Base-by-base conservation (phyloP, 2,329 filamentous ascomycete genomes). In the Aspergillus pseudotamarii region DNA sequence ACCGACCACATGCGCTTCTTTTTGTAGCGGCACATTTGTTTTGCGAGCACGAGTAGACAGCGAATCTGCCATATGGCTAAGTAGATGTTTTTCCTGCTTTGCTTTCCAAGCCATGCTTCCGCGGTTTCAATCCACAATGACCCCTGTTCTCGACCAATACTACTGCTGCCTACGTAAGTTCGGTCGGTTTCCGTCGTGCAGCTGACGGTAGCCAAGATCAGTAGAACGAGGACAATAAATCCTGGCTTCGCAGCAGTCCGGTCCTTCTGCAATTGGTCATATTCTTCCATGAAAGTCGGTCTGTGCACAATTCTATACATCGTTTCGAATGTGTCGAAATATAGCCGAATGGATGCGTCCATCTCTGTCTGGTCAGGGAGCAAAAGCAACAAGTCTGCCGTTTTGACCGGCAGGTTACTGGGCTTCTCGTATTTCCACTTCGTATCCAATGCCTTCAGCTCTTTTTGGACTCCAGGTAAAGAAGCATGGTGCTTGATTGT, bases 41-140 rank as follows among this genome's bases (percentile, higher is more conserved):
- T 84, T 2, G 83, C 79, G 8, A 85, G 70, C 2, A 82, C 63
- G 4, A 83, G 71, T 9, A 86, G 73, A 58, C 82, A 82, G 6
- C 80, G 79, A 4, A 84, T 73, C 64, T 86, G 84, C 62, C 83
- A 85, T 64, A 81, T 79, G 3, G 72, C 71, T 1, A 84, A 69
- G 1, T 80, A 81, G 36, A 83, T 76, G 43, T 84, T 81, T 68
- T 86, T 86, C 34, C 82, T 79, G 57, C 81, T 83, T 62, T 85
- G 82, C 12, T 46, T 53, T 14, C 8, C 30, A 21, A 46, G 43
- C 43, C 43, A 46, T 6, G 43, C n/a, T 23, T 46, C 43, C 4
- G 43, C 43, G 1, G 43, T 23, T 46, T 46, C 43, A 23, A 46
- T 46, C 43, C 43, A 46, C 21, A 46, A 3, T 23, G n/a, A 16